Base-by-base conservation (phyloP, 2,329 filamentous ascomycete species). In the Gnomoniopsis smithogilvyi region DNA sequence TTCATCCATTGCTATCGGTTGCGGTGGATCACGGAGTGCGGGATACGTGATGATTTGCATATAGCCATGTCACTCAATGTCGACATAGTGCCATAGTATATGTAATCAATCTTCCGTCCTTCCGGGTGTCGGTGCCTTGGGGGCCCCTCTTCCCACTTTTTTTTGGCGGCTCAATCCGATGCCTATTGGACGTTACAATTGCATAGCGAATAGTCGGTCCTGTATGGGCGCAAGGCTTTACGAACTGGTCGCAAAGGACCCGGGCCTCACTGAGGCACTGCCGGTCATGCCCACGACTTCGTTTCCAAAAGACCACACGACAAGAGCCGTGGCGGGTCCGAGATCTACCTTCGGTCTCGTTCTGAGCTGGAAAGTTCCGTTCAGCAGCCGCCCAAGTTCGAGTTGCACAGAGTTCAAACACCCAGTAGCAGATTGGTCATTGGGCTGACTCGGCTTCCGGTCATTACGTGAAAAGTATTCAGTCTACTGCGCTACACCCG, bases 401-500 rank as follows among this genome's bases (percentile, higher is more conserved):
- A 15, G 17, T 45, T 45, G 56, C 51, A 26, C 43, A 33, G 12
- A 50, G 33, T 19, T 30, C 45, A 56, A 63, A 60, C 56, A 33
- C 43, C 48, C 24, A 38, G 52, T 55, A 54, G 41, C 54, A 58
- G 56, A 63, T 63, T 63, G 61, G 61, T 55, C 43, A 34, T 58
- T 41, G 48, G 36, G 41, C 62, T 71, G 71, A 70, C 70, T 72
- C 69, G 69, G 67, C 68, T 63, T 68, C 67, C 69, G 70, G 65
- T 72, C 69, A 78, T 80, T 80, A 80, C 78, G 78, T 80, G 76
- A 79, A 67, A 76, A 65, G 69, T 73, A 73, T 72, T 72, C 69
- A 64, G 64, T 64, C 68, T 67, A 62, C 67, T 68, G 70, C 69
- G 70, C 68, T 64, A 63, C 65, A 61, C 62, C 61, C 64, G 63